A percentile compares a stretch with the other conserved stretches of the same genome.
Conservation (phyloP, 2,329 filamentous ascomycete genomes). For the Rhynchosporium graminicola region DNA sequence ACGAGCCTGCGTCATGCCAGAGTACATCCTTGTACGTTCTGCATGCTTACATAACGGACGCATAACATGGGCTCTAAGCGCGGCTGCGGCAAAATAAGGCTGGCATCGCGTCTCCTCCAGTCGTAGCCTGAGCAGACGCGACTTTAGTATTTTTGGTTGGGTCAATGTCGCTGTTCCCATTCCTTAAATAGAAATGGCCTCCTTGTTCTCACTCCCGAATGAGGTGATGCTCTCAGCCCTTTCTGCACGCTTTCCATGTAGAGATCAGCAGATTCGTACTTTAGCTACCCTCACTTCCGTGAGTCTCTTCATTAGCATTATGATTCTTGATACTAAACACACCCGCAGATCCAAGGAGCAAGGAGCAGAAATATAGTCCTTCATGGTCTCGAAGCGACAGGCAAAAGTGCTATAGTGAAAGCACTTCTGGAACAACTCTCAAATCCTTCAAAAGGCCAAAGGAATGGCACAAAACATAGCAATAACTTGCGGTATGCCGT, state of each 20-base stretch:
- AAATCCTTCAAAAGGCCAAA: conserved; percentile 5
- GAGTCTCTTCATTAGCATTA: conserved; percentile 30
- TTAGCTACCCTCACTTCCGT: conserved; percentile 54
- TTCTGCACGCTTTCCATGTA: conserved; percentile 54
- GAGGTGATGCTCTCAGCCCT: conserved; percentile 52
- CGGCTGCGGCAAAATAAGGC: not conserved
- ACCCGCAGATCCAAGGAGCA: conserved; percentile 23
- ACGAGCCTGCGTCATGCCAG: not conserved
- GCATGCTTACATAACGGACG: conserved; percentile 5
- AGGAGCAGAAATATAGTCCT: conserved; percentile 63
- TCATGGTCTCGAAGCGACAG: conserved; percentile 83
- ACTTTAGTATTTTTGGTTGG: not conserved
- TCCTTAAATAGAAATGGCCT: conserved; percentile 37
- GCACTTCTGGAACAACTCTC: conserved; percentile 57
- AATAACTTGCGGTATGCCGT: conserved; percentile 58
- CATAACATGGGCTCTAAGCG: too few species aligned
- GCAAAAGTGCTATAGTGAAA: conserved; percentile 73
- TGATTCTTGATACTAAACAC: not conserved
- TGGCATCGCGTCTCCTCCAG: not conserved
- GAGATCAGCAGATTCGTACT: conserved; percentile 60
- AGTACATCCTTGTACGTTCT: conserved; percentile 22
- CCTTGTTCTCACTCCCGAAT: conserved; percentile 54
- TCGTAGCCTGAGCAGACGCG: not conserved
- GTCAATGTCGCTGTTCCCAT: not conserved
- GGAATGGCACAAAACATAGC: conserved; percentile 35